A percentile compares a stretch with the other conserved stretches of the same genome.
Conservation (phyloP, 2,329 filamentous ascomycete genomes). For the Microsporum canis region DNA sequence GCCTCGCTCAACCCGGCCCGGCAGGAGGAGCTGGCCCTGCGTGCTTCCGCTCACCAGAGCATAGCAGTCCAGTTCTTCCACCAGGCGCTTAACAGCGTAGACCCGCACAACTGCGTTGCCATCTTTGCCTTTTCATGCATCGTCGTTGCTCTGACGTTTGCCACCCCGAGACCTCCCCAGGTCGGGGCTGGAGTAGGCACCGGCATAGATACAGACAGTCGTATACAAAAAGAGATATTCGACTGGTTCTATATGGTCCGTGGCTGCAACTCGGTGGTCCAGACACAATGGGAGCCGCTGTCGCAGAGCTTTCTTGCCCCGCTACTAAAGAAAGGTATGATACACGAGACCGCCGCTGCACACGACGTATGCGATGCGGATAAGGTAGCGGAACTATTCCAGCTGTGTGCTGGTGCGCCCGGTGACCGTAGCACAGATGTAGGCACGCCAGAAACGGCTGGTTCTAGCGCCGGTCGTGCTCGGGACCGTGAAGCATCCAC, state of each 20-base stretch:
- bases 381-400: constrained; percentile 21
- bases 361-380: constrained; percentile 19
- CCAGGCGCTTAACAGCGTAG: constrained; percentile 23
- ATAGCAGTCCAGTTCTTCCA: constrained; percentile 19
- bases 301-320: constrained; percentile 21
- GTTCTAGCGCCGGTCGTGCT: background rate
- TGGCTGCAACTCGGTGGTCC: constrained; percentile 23
- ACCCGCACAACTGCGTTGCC: constrained; percentile 30
- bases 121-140: constrained; percentile 27
- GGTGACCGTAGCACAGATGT: background rate
- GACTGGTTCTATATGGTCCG: constrained; percentile 24
- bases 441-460: background rate
- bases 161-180: constrained; percentile 9
- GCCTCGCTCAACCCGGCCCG: constrained; percentile 23
- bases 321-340: constrained; percentile 20
- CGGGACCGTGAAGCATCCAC: constrained; percentile 18
- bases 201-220: constrained; percentile 10
- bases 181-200: constrained; percentile 5
- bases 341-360: constrained; percentile 20
- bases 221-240: constrained; percentile 20
- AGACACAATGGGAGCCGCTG: constrained; percentile 20
- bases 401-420: constrained; percentile 13
- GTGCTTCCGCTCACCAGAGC: constrained; percentile 22
- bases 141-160: constrained; percentile 22
- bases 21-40: constrained; percentile 17